Percentiles rank a stretch among this genome's conserved stretches.
Evolutionary conservation across 1,139 yeast genomes (phyloP).

Genomic region (Entelexis sorbosivorans): DNA sequence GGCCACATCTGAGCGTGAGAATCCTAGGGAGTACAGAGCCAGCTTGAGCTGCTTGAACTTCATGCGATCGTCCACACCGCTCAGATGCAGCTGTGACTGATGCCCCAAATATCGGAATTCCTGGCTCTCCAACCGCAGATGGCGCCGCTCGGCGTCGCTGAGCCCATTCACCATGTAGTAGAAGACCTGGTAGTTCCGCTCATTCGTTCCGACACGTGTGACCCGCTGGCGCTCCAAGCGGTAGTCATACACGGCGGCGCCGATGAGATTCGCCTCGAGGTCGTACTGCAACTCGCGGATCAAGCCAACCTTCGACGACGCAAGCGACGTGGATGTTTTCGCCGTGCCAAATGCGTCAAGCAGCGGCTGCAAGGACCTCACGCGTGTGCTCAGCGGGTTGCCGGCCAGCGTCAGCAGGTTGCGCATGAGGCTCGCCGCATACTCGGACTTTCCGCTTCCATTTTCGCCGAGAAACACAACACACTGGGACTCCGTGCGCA

Average conservation of each 20-base stretch:
- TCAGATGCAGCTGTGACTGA: slow-evolving; percentile 31
- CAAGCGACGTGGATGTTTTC: slow-evolving; percentile 30
- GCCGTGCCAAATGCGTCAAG: slow-evolving; percentile 35
- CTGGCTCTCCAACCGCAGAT: slow-evolving; percentile 30
- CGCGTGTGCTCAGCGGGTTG: slow-evolving; percentile 32
- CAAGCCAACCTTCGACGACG: slow-evolving; percentile 34
- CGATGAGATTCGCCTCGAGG: slow-evolving; percentile 32
- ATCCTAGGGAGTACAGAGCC: slow-evolving; percentile 32
- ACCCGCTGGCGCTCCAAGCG: slow-evolving; percentile 35
- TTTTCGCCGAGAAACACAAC: slow-evolving; percentile 34
- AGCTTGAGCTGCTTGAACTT: slow-evolving; percentile 32
- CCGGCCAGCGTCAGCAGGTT: slow-evolving; percentile 32
- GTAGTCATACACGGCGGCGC: slow-evolving; percentile 33
- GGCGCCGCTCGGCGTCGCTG: slow-evolving; percentile 32
- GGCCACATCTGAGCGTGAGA: slow-evolving; percentile 35
- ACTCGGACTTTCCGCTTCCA: slow-evolving; percentile 36
- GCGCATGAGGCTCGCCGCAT: slow-evolving; percentile 28
- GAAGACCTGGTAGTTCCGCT: slow-evolving; percentile 36
- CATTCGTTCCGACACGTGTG: slow-evolving; percentile 35
- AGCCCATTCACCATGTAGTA: slow-evolving; percentile 35
- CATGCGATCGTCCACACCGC: slow-evolving; percentile 33
- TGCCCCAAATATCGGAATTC: slow-evolving; percentile 36
- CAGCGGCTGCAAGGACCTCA: slow-evolving; percentile 31
- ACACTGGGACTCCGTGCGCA: slow-evolving; percentile 34
- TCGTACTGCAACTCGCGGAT: slow-evolving; percentile 36